phyloP scores from a whole-genome alignment of 2,329 filamentous ascomycete species.

The Sclerotinia nivalis region DNA sequence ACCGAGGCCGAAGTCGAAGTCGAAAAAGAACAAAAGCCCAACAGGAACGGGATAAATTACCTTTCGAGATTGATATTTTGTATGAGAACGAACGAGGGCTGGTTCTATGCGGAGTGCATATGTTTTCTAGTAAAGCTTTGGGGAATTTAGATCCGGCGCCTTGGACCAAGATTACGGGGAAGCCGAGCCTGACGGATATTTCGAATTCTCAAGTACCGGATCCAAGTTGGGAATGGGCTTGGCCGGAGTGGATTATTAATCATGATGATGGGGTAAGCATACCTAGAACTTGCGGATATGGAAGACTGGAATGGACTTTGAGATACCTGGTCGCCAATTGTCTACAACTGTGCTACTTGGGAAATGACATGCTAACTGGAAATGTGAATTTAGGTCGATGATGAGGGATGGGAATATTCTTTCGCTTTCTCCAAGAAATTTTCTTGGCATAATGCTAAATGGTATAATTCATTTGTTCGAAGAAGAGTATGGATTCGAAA shows the following conservation, averaged over 20 bases:
- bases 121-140: constrained; percentile 86
- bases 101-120: constrained; percentile 82
- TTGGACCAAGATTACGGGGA: constrained; percentile 75
- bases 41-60: constrained; percentile 20
- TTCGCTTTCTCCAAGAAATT: constrained; percentile 76
- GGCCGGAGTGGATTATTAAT: constrained; percentile 64
- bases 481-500: constrained; percentile 85
- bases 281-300: not conserved
- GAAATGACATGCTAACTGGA: not conserved
- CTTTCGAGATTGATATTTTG: constrained; percentile 74
- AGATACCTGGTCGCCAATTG: not conserved
- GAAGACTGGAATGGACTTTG: not conserved
- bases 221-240: constrained; percentile 90
- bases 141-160: constrained; percentile 81
- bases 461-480: constrained; percentile 95
- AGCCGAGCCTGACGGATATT: constrained; percentile 65
- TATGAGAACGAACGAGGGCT: constrained; percentile 95
- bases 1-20: constrained; percentile 27
- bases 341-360: not conserved
- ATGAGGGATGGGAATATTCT: constrained; percentile 95
- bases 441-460: constrained; percentile 85
- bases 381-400: constrained; percentile 51
- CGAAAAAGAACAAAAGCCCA: constrained; percentile 20
- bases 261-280: constrained; percentile 69
- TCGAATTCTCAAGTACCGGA: constrained; percentile 90